Conservation (phyloP, 1,284 basidiomycete genomes). For the Leccinum glutinopallens region DNA sequence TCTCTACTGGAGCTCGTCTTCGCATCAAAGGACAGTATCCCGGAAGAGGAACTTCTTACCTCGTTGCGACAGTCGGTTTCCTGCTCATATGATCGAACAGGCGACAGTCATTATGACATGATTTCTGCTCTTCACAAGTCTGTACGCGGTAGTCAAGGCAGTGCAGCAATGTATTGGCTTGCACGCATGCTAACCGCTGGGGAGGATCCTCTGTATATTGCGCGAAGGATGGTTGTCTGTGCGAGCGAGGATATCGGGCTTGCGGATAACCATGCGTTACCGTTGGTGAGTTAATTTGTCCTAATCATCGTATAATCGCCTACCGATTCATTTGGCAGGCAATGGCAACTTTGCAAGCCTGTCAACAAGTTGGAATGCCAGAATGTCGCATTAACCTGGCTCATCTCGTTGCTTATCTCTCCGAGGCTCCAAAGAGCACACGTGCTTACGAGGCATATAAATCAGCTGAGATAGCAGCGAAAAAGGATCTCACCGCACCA, state of each 20-base stretch:
- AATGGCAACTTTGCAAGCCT: slow-evolving; percentile 77
- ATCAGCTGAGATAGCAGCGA: slow-evolving; percentile 67
- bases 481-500: slow-evolving; percentile 51
- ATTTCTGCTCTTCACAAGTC: slow-evolving; percentile 89
- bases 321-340: slow-evolving; percentile 48
- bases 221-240: slow-evolving; percentile 79
- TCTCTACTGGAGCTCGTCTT: slow-evolving; percentile 67
- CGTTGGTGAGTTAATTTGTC: slow-evolving; percentile 50
- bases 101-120: slow-evolving; percentile 83
- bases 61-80: slow-evolving; percentile 58
- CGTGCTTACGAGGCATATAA: slow-evolving; percentile 78
- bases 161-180: slow-evolving; percentile 89
- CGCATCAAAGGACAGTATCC: slow-evolving; percentile 40
- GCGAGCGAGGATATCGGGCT: slow-evolving; percentile 87
- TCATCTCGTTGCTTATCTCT: slow-evolving; percentile 81
- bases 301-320: background rate
- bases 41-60: slow-evolving; percentile 49
- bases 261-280: slow-evolving; percentile 73
- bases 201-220: slow-evolving; percentile 87
- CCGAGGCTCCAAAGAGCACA: slow-evolving; percentile 84
- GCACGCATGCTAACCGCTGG: slow-evolving; percentile 84
- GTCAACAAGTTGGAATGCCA: slow-evolving; percentile 85
- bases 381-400: slow-evolving; percentile 79
- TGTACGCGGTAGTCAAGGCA: slow-evolving; percentile 77
- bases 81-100: slow-evolving; percentile 71